Evolutionary conservation across 495 filamentous ascomycete genomes (phyloP), one percentile per base, ranked within the genome.

Genomic region (Oleoguttula mirabilis): DNA sequence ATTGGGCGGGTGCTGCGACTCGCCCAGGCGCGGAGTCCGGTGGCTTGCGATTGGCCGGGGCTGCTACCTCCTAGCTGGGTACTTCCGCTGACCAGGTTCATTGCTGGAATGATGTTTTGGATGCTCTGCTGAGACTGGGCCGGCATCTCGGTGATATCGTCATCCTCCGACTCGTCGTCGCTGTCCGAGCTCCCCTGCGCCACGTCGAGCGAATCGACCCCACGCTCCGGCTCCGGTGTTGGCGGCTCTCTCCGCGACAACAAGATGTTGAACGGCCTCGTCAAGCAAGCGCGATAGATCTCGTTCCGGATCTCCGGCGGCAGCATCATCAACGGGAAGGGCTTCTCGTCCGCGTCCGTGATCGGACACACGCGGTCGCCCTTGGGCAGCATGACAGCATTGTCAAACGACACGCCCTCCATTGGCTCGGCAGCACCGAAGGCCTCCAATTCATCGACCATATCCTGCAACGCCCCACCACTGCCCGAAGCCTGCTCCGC

Each of bases 251-350:
- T 21, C 33, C 30, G 47, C 38, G 42, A 42, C 16, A 51, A 21
- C 37, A 42, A 15, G 20, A 51, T 39, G n/a, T 47, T 51, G 43
- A 36, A 51, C 19, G 48, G 48, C 23, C 48, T 14, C 10, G 43
- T 52, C 12, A 52, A 24, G 31, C 45, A 52, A 7, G 39, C 39
- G 25, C 49, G 49, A 30, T 52, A 52, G 25, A 52, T 48, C 25
- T 47, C 45, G n/a, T 36, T 36, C 15, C 49, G 32, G 44, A 52
- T 41, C 39, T 52, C 49, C 1, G 44, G 10, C 19, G 49, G 49
- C 25, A 52, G 21, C 15, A 40, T 16, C 33, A 48, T 43, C 23
- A 52, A 21, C 12, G 37, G 49, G 36, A 52, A 54, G 4, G 23
- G 6, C 16, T 38, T 33, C 31, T 42, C 39, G 7, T 48, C 20